Percentiles rank a stretch among this genome's conserved stretches.
phyloP scores from a whole-genome alignment of 2,329 filamentous ascomycete species.

The Fusarium sp. region DNA sequence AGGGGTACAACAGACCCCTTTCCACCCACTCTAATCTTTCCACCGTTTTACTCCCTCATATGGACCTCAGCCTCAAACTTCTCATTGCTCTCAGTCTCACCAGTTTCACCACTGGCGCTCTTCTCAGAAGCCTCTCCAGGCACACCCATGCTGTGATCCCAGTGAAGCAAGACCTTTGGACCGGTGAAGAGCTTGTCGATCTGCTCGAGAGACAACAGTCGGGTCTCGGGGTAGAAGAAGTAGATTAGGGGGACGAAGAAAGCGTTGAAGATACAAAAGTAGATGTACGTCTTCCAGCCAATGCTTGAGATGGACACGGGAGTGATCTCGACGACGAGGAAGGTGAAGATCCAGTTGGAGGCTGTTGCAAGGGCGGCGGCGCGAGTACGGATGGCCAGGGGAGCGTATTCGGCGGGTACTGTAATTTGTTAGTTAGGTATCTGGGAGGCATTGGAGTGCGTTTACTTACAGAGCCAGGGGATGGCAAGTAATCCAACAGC shows the following conservation, averaged over 20 bases:
- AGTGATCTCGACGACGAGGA: conserved; percentile 51
- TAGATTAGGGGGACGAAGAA: conserved; percentile 55
- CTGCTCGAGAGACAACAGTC: conserved; percentile 58
- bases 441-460: rapidly evolving
- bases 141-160: conserved; percentile 46
- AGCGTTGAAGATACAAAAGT: conserved; percentile 51
- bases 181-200: conserved; percentile 54
- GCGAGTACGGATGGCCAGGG: conserved; percentile 50
- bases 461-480: conserved; percentile 46
- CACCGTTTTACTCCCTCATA: neutral
- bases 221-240: conserved; percentile 61
- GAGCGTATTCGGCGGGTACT: conserved; percentile 56
- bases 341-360: conserved; percentile 51
- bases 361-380: conserved; percentile 51
- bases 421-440: neutral
- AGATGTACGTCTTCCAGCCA: conserved; percentile 51
- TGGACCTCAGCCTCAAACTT: conserved; percentile 24
- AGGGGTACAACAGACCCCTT: neutral
- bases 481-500: conserved; percentile 53
- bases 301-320: conserved; percentile 50
- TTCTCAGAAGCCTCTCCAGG: conserved; percentile 41
- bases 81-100: conserved; percentile 30
- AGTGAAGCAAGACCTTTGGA: conserved; percentile 44
- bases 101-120: conserved; percentile 21
- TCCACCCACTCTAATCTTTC: neutral